Evolutionary conservation across 805 yeast species (phyloP).

Genomic region (Pichia nakasei): DNA sequence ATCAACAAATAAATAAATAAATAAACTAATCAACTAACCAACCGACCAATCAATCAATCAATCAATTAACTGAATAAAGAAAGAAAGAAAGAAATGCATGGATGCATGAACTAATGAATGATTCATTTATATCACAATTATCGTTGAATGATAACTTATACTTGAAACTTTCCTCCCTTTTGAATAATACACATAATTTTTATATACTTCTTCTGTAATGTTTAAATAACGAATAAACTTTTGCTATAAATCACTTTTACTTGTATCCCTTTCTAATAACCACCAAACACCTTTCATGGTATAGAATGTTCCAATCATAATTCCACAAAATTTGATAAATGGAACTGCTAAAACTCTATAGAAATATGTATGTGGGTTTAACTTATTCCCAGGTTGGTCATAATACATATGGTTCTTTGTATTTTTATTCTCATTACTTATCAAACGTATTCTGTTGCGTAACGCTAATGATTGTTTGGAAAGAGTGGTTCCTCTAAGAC

Average conservation of each 20-base stretch:
- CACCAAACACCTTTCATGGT: slow-evolving; percentile 37
- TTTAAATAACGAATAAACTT: background rate
- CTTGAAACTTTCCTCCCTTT: no score
- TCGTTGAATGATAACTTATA: background rate
- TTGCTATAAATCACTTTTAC: background rate
- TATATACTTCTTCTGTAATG: background rate
- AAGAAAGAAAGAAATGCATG: no score
- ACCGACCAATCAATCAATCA: no score
- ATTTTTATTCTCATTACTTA: background rate
- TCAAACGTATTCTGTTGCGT: background rate
- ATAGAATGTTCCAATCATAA: slow-evolving; percentile 40
- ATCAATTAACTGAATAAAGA: no score
- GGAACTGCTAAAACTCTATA: slow-evolving; percentile 42
- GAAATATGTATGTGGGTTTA: slow-evolving; percentile 28
- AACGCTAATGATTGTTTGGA: no score
- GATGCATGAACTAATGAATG: no score
- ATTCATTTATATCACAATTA: background rate
- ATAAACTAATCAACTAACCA: slow-evolving; percentile 5
- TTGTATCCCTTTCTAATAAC: slow-evolving; percentile 24
- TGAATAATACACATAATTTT: background rate
- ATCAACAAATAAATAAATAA: background rate
- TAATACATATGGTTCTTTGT: slow-evolving; percentile 6
- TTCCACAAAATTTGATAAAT: slow-evolving; percentile 33
- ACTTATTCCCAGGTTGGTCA: slow-evolving; percentile 10
- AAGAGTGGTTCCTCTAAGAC: no score